A percentile compares a stretch with the other conserved stretches of the same genome.
Conservation (phyloP, 1,139 yeast species). For the Eremothecium cymbalariae region DNA sequence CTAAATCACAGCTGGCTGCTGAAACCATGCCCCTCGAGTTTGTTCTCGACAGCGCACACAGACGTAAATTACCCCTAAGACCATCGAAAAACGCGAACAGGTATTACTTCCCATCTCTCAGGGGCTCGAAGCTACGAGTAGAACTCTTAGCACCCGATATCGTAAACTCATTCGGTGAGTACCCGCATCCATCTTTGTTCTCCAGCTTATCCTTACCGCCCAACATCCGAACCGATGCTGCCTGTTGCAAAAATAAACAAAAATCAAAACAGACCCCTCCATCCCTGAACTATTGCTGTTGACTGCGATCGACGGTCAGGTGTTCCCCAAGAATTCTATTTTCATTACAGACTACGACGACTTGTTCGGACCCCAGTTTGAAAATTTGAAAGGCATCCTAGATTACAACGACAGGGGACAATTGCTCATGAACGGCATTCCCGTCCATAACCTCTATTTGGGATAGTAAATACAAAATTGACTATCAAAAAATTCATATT, state of each 20-base stretch:
- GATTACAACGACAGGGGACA: constrained; percentile 16
- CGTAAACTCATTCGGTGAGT: constrained; percentile 20
- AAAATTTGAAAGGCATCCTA: constrained; percentile 1
- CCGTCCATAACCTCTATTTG: constrained; percentile 19
- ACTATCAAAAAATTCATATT: not conserved
- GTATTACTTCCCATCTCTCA: constrained; percentile 11
- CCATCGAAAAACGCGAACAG: not conserved
- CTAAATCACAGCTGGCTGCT: constrained; percentile 8
- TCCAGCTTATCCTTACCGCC: too few species aligned
- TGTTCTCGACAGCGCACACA: constrained; percentile 10
- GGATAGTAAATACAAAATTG: not conserved
- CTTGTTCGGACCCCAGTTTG: constrained; percentile 8
- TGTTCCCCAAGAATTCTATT: constrained; percentile 12
- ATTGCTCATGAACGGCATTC: constrained; percentile 22
- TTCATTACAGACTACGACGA: constrained; percentile 12
- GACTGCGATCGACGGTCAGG: constrained; percentile 19
- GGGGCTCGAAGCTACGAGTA: constrained; percentile 19
- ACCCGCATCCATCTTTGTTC: constrained; percentile 9
- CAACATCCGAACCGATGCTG: not conserved
- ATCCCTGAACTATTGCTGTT: constrained; percentile 12
- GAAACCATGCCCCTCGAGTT: constrained; percentile 11
- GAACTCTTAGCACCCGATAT: constrained; percentile 18
- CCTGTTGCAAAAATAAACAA: not conserved
- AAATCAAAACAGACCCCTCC: not conserved
- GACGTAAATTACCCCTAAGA: constrained; percentile 1